Percentiles rank a stretch among this genome's conserved stretches.
phyloP scores from a whole-genome alignment of 768 basidiomycete genomes.

The Boletus pseudopeckii region DNA sequence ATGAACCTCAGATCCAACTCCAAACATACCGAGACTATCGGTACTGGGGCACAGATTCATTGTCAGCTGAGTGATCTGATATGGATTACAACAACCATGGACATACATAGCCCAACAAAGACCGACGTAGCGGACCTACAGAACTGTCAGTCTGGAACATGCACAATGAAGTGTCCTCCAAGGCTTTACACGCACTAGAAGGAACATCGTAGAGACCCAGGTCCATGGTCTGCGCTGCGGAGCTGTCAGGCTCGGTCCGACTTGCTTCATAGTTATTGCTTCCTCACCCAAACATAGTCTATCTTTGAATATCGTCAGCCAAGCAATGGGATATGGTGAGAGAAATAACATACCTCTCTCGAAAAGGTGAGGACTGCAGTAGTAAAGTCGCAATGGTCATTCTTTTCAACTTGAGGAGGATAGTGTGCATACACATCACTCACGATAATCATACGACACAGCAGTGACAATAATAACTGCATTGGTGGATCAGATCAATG shows the following conservation, averaged over 20 bases:
- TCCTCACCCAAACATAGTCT: conserved; percentile 18
- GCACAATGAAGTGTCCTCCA: too few species aligned
- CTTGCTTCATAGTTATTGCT: not conserved
- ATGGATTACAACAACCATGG: not conserved
- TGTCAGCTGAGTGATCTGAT: not conserved
- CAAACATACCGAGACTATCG: not conserved
- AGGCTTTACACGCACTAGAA: conserved; percentile 1
- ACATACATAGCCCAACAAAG: conserved; percentile 4
- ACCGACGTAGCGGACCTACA: conserved; percentile 2
- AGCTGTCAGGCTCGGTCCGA: not conserved
- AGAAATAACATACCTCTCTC: not conserved
- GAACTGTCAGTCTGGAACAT: not conserved
- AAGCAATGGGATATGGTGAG: too few species aligned
- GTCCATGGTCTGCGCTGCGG: conserved; percentile 4
- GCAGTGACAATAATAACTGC: not conserved
- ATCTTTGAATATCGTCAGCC: conserved; percentile 1
- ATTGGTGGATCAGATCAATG: not conserved
- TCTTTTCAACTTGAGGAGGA: not conserved
- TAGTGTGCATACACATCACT: not conserved
- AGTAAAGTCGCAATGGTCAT: not conserved
- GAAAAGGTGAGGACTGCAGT: conserved; percentile 8
- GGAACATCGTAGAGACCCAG: conserved; percentile 8
- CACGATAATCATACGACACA: conserved; percentile 8
- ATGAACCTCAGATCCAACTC: too few species aligned
- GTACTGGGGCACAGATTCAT: not conserved